phyloP scores from a whole-genome alignment of 2,329 filamentous ascomycete genomes.

The Colletotrichum melonis region DNA sequence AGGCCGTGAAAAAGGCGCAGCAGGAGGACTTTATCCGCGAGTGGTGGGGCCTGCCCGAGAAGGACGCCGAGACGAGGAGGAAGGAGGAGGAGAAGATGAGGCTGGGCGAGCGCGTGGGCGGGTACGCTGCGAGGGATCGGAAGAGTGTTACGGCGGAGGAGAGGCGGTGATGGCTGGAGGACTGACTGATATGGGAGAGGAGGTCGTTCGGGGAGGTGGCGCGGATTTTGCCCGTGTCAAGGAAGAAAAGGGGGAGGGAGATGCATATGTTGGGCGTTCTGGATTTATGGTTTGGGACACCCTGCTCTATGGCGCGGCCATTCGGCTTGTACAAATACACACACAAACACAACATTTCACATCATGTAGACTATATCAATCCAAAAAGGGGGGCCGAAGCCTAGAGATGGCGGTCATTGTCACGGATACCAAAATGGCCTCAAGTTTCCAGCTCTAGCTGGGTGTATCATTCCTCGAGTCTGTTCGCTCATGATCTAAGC shows the following conservation, averaged over 20 bases:
- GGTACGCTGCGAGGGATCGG: constrained; percentile 57
- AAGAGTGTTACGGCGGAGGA: constrained; percentile 36
- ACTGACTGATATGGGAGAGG: not conserved
- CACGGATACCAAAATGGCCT: not conserved
- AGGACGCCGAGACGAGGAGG: constrained; percentile 62
- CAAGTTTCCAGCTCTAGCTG: not conserved
- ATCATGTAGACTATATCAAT: constrained; percentile 29
- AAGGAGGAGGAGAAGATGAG: constrained; percentile 63
- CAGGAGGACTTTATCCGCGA: constrained; percentile 74
- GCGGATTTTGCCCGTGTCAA: not conserved
- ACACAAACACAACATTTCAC: not conserved
- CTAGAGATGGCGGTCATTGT: constrained; percentile 8
- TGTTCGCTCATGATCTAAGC: constrained; percentile 3
- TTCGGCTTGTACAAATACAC: constrained; percentile 31
- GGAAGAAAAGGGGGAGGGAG: not conserved
- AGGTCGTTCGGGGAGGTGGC: not conserved
- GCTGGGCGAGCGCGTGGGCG: constrained; percentile 66
- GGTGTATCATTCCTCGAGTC: not conserved
- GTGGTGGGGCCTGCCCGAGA: constrained; percentile 74
- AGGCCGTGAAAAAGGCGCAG: constrained; percentile 67
- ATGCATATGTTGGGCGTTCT: constrained; percentile 35
- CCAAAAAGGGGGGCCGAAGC: constrained; percentile 17
- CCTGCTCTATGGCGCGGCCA: constrained; percentile 31
- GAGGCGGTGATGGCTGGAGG: not conserved
- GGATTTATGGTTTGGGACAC: constrained; percentile 32